Evolutionary conservation across 805 yeast species (phyloP).

Genomic region (Saturnispora sekii): DNA sequence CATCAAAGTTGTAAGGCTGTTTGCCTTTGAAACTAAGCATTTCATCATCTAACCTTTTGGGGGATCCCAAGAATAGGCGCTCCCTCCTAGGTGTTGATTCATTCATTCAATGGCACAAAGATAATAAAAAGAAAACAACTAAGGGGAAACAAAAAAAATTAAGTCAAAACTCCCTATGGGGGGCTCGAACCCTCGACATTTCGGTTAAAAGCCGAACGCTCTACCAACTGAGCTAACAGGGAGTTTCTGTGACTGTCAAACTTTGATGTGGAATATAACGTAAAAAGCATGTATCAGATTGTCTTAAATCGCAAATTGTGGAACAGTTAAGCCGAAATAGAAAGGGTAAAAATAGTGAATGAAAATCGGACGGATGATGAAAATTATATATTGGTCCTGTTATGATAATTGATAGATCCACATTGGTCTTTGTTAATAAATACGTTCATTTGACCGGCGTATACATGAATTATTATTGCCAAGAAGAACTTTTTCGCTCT

Average conservation of each 20-base stretch:
- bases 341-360: too few species aligned
- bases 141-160: neutral
- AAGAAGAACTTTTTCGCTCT: too few species aligned
- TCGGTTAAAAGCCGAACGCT: constrained; percentile 61
- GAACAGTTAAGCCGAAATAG: too few species aligned
- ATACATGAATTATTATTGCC: too few species aligned
- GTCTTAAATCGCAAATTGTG: too few species aligned
- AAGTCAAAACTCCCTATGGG: constrained; percentile 36
- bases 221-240: constrained; percentile 57
- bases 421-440: too few species aligned
- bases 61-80: neutral
- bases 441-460: too few species aligned
- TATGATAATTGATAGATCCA: too few species aligned
- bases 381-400: too few species aligned
- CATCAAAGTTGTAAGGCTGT: neutral
- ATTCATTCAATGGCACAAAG: neutral
- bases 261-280: neutral
- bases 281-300: too few species aligned
- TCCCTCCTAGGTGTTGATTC: constrained; percentile 2
- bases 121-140: neutral
- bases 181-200: constrained; percentile 57
- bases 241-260: constrained; percentile 14
- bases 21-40: neutral
- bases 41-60: neutral
- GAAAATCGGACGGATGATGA: too few species aligned